Base-by-base conservation (phyloP, 345 rosid species). In the Gossypium arboreum region DNA sequence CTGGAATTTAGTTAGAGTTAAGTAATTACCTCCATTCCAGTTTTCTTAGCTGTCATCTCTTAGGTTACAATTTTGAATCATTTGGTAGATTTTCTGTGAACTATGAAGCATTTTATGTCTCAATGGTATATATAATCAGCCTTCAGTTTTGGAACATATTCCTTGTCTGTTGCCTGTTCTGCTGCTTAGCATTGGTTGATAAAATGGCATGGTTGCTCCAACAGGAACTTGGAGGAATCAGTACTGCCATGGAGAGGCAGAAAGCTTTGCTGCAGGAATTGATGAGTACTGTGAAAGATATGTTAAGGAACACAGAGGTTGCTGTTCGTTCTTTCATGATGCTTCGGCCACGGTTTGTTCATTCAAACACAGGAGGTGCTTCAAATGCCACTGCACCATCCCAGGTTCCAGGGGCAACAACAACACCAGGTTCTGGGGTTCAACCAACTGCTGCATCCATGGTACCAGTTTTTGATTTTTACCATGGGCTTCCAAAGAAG, bases 161-260 rank as follows among this genome's bases (percentile, higher is more conserved):
- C 39, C 44, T 62, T n/a, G 68, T 56, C 34, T 25, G 17, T 57
- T 67, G 24, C 48, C 2, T 47, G 45, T 73, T 66, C 5, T 59
- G 34, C 24, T 20, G 47, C 43, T 51, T 60, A 22, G 48, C 50
- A 44, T 1, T 68, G 58, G 13, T 80, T 22, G 47, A 7, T 61
- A 2, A 7, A 54, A 5, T 61, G 55, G 62, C 20, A 13, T 71
- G 63, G 41, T 41, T 43, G 5, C 66, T 60, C 34, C 58, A 18
- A 48, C 71, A 95, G 98, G 99, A 95, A 83, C 94, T 95, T 84
- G 99, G 98, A 76, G 99, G 97, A 76, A 89, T 90, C 76, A 85
- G 81, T 67, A 34, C 67, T 29, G 44, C 89, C 50, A 89, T 87
- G 91, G 99, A 95, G 47, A 75, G 97, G 56, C 94, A 93, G 79